These are phyloP conservation scores for Hypoxylon rickii DNA, from an alignment of 495 filamentous ascomycete species.

Conservation along the genomic window DNA sequence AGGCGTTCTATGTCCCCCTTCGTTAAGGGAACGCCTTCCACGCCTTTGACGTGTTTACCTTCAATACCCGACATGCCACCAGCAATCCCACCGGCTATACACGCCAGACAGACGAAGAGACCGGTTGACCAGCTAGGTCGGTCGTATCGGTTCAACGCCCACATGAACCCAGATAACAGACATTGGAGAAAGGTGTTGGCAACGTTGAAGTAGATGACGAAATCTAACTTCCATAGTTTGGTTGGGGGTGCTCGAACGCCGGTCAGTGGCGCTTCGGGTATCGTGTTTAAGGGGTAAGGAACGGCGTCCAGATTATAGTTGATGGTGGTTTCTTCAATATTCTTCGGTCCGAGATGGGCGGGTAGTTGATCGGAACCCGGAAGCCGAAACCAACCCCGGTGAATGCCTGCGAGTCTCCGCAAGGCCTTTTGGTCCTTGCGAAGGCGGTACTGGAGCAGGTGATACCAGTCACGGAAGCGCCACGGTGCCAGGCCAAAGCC, in stretches of 20 bases:
- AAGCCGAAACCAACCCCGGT: conserved; percentile 72
- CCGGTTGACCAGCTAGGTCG: conserved; percentile 77
- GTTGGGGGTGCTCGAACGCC: conserved; percentile 69
- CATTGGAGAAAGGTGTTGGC: conserved; percentile 77
- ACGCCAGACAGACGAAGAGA: conserved; percentile 71
- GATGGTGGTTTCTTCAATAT: conserved; percentile 45
- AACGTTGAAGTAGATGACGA: conserved; percentile 75
- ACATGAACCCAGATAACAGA: conserved; percentile 77
- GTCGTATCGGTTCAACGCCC: conserved; percentile 70
- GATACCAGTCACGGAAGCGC: conserved; percentile 80
- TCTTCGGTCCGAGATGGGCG: conserved; percentile 47
- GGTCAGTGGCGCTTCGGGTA: conserved; percentile 62
- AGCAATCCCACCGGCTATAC: conserved; percentile 67
- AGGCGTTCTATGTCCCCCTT: conserved; percentile 51
- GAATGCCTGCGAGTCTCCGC: conserved; percentile 65
- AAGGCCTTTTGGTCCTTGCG: conserved; percentile 57
- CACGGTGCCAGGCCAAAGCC: conserved; percentile 84
- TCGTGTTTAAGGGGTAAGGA: conserved; percentile 60
- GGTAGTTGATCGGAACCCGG: conserved; percentile 57
- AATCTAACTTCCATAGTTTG: conserved; percentile 74
- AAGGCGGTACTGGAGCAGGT: conserved; percentile 65
- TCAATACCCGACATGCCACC: conserved; percentile 72
- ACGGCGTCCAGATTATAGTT: conserved; percentile 45
- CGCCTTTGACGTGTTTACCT: conserved; percentile 64
- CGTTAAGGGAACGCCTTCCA: conserved; percentile 63